phyloP scores from a whole-genome alignment of 441 rosid species.

The Kokia cookei region DNA sequence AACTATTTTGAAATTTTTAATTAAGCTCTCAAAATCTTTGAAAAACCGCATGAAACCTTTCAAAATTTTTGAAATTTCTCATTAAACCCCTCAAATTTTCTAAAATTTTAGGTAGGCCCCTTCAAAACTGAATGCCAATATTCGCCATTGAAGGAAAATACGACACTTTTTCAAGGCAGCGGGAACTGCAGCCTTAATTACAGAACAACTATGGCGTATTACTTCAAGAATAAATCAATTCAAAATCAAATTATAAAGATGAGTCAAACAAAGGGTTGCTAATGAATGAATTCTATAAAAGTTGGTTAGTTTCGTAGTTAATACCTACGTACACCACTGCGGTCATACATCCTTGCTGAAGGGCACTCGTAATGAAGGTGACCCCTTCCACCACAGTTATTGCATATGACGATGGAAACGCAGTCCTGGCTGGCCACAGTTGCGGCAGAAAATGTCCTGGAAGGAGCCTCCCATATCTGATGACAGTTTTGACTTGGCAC shows the following conservation, averaged over 20 bases:
- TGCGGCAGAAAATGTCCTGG: slow-evolving; percentile 17
- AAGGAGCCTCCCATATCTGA: slow-evolving; percentile 16
- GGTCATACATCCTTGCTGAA: slow-evolving; percentile 28
- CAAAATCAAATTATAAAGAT: not conserved
- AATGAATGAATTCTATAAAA: not conserved
- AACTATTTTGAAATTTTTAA: too few relatives aligned
- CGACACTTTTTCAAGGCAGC: not conserved
- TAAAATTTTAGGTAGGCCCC: too few relatives aligned
- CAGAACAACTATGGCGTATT: not conserved
- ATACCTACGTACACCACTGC: slow-evolving; percentile 28
- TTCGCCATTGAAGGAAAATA: not conserved
- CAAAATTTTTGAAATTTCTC: too few relatives aligned
- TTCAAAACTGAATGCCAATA: too few relatives aligned
- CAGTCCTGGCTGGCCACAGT: slow-evolving; percentile 19
- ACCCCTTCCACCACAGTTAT: slow-evolving; percentile 38
- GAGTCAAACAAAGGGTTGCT: not conserved
- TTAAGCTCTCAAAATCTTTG: too few relatives aligned
- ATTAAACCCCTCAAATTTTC: too few relatives aligned
- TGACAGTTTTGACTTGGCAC: slow-evolving; percentile 25
- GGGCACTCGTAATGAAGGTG: slow-evolving; percentile 36
- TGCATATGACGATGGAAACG: slow-evolving; percentile 30
- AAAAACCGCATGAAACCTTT: too few relatives aligned
- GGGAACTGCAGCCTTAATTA: not conserved
- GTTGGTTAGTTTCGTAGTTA: not conserved
- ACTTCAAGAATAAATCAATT: not conserved